Conservation (phyloP, 495 filamentous ascomycete genomes). For the Neurospora sp. region DNA sequence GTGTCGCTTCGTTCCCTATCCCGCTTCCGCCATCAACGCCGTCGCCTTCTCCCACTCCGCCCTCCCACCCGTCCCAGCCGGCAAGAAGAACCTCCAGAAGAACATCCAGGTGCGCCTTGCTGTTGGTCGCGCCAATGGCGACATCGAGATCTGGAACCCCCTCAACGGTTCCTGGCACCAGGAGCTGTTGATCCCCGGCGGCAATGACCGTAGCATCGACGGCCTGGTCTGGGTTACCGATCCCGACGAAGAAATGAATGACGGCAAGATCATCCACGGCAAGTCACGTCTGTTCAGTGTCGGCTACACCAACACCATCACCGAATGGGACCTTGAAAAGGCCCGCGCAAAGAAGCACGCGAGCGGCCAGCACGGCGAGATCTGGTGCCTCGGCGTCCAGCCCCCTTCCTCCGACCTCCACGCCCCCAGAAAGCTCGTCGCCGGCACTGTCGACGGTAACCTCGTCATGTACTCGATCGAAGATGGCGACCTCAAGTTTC, state of each 20-base stretch:
- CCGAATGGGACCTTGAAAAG: conserved; percentile 84
- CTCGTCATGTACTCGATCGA: conserved; percentile 78
- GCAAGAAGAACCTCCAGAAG: conserved; percentile 41
- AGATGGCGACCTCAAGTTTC: conserved; percentile 65
- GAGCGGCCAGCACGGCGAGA: conserved; percentile 87
- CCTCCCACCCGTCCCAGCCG: conserved; percentile 49
- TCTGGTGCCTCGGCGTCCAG: conserved; percentile 93
- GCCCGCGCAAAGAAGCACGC: conserved; percentile 69
- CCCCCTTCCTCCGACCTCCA: conserved; percentile 32
- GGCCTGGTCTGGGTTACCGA: conserved; percentile 90
- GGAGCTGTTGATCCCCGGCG: conserved; percentile 75
- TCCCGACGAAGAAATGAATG: conserved; percentile 53
- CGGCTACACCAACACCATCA: conserved; percentile 82
- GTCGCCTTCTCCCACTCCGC: conserved; percentile 84
- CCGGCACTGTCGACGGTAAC: conserved; percentile 86
- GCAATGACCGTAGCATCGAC: conserved; percentile 79
- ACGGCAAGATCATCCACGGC: conserved; percentile 53
- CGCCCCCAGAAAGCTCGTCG: conserved; percentile 50
- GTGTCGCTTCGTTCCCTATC: conserved; percentile 93
- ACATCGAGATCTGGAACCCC: conserved; percentile 98
- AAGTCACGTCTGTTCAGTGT: conserved; percentile 88
- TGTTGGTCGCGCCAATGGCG: conserved; percentile 85
- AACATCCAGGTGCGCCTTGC: conserved; percentile 56
- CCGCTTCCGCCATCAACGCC: conserved; percentile 84
- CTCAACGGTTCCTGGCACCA: conserved; percentile 77